Evolutionary conservation across 2,329 filamentous ascomycete genomes (phyloP).

Genomic region (Fusarium hainanense): DNA sequence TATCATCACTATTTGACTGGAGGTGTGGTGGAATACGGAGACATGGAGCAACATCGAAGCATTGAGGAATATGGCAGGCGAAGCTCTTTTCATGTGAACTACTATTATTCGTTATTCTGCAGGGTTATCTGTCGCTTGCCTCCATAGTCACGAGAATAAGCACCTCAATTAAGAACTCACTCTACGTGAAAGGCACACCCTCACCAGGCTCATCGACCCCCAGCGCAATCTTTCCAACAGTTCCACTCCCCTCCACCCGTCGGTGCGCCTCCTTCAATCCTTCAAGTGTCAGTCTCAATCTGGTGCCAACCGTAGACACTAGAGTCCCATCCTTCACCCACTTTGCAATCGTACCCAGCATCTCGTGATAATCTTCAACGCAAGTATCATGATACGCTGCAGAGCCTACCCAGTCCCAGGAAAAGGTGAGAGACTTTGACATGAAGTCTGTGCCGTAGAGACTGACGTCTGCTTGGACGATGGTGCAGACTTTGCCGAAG

Average conservation of each 20-base stretch:
- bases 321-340: not conserved
- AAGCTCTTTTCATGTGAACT: too few species aligned
- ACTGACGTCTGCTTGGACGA: not conserved
- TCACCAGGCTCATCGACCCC: not conserved
- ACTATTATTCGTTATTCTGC: too few species aligned
- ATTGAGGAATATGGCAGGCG: too few species aligned
- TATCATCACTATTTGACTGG: too few species aligned
- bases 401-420: not conserved
- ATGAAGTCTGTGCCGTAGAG: not conserved
- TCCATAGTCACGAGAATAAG: not conserved
- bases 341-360: not conserved
- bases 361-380: not conserved
- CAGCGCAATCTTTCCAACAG: not conserved
- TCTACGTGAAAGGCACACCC: not conserved
- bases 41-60: too few species aligned
- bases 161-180: rapidly evolving
- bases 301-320: not conserved
- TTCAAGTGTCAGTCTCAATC: not conserved
- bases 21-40: too few species aligned
- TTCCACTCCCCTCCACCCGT: not conserved
- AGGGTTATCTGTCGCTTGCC: rapidly evolving
- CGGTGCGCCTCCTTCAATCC: not conserved
- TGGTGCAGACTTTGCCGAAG: constrained; percentile 1
- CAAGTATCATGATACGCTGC: not conserved
- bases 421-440: not conserved